Evolutionary conservation across 441 rosid genomes (phyloP).

Genomic region (Omphalea diandra): DNA sequence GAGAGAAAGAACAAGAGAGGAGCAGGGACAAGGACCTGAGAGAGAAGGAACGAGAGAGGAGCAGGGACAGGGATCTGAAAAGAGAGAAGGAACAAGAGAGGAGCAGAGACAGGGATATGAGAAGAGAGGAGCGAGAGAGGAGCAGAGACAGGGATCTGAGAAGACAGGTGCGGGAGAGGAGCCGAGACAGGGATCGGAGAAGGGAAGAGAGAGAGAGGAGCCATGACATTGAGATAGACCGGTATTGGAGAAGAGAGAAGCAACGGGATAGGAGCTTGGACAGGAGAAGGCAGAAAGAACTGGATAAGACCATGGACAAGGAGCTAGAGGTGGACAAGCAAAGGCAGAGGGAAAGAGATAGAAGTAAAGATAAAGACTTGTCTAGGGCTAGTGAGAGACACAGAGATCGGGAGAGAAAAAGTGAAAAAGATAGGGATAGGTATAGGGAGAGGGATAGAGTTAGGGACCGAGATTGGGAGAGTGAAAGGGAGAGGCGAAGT

Average conservation of each 20-base stretch:
- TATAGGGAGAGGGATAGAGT: slow-evolving; percentile 33
- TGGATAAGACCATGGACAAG: slow-evolving; percentile 33
- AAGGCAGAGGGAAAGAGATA: slow-evolving; percentile 39
- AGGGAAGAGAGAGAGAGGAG: slow-evolving; percentile 38
- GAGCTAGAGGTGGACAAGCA: slow-evolving; percentile 27
- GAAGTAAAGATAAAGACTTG: slow-evolving; percentile 37
- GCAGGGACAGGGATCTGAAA: slow-evolving; percentile 33
- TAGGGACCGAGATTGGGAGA: slow-evolving; percentile 39
- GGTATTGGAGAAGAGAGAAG: slow-evolving; percentile 40
- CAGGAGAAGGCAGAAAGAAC: slow-evolving; percentile 26
- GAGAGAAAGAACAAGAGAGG: no score
- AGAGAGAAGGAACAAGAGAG: slow-evolving; percentile 36
- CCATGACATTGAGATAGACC: slow-evolving; percentile 40
- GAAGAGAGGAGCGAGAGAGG: slow-evolving; percentile 26
- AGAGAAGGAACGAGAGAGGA: slow-evolving; percentile 26
- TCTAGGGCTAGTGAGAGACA: slow-evolving; percentile 33
- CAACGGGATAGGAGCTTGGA: slow-evolving; percentile 41
- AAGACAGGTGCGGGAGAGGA: no score
- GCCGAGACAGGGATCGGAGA: no score
- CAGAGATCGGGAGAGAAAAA: slow-evolving; percentile 31
- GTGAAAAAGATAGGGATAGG: slow-evolving; percentile 36
- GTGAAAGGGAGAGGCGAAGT: slow-evolving; percentile 39
- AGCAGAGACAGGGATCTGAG: slow-evolving; percentile 17
- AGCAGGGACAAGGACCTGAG: no score
- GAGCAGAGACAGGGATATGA: slow-evolving; percentile 38